Evolutionary conservation across 208 protist species (phyloP).

Genomic region (Herpetomonas tarakana): DNA sequence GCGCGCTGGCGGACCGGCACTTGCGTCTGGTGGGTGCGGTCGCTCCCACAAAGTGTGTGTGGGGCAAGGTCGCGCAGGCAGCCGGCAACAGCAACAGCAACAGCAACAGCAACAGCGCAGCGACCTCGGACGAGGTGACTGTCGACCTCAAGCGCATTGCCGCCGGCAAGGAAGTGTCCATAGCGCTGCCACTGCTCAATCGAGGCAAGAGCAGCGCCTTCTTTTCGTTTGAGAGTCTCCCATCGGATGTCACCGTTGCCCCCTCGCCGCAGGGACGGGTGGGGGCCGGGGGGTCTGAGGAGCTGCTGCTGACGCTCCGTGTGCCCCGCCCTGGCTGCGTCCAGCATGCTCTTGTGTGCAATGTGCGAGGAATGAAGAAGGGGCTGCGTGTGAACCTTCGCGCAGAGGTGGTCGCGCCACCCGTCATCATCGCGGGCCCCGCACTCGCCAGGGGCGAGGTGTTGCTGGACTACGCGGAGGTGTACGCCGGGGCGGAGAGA

Average conservation of each 20-base stretch:
- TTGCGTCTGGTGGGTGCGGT: conserved; percentile 66
- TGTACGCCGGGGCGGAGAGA: conserved; percentile 72
- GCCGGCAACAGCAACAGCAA: conserved; percentile 1
- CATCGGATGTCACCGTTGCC: conserved; percentile 61
- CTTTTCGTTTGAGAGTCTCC: conserved; percentile 65
- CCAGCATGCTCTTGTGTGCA: conserved; percentile 40
- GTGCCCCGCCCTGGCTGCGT: conserved; percentile 28
- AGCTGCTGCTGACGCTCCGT: conserved; percentile 60
- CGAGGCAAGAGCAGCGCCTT: conserved; percentile 63
- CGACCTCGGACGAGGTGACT: conserved; percentile 21
- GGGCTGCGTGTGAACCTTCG: conserved; percentile 60
- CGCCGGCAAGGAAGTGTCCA: conserved; percentile 45
- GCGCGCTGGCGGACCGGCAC: conserved; percentile 53
- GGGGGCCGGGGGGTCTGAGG: conserved; percentile 55
- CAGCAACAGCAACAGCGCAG: conserved; percentile 3
- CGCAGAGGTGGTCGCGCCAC: conserved; percentile 66
- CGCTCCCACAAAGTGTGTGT: conserved; percentile 56
- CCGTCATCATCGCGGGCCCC: conserved; percentile 48
- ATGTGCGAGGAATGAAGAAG: conserved; percentile 79
- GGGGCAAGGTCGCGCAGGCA: conserved; percentile 21
- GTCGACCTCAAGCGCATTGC: conserved; percentile 77
- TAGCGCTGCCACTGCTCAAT: conserved; percentile 56
- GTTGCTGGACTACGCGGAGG: conserved; percentile 82
- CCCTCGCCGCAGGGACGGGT: conserved; percentile 71
- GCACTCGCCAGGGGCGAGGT: conserved; percentile 56